Conservation (phyloP, 805 yeast species). For the Candida pseudoglaebosa region DNA sequence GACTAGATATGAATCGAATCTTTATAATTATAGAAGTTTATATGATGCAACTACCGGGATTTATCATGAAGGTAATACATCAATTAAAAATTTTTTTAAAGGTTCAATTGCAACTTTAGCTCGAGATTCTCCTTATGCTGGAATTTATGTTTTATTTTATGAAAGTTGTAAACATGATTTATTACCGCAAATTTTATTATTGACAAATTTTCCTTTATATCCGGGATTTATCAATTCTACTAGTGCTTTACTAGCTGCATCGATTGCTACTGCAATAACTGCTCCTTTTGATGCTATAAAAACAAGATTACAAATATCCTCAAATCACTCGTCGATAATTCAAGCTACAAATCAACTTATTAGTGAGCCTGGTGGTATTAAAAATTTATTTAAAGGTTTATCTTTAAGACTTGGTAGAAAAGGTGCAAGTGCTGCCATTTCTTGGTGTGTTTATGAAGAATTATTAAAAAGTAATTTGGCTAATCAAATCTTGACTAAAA, state of each 20-base stretch:
- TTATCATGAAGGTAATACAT: constrained; percentile 25
- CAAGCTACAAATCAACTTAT: constrained; percentile 38
- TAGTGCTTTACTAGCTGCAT: constrained; percentile 79
- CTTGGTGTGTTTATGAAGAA: constrained; percentile 97
- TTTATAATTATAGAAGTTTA: constrained; percentile 67
- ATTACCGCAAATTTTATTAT: constrained; percentile 43
- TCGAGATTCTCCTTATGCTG: constrained; percentile 96
- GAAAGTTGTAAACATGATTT: constrained; percentile 63
- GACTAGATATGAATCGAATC: constrained; percentile 81
- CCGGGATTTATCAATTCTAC: constrained; percentile 62
- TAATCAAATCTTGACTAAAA: constrained; percentile 6
- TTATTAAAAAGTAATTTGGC: constrained; percentile 42
- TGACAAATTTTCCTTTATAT: too few species aligned
- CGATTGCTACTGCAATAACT: constrained; percentile 76
- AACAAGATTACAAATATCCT: constrained; percentile 79
- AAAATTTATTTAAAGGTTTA: constrained; percentile 76
- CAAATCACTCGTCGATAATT: constrained; percentile 35
- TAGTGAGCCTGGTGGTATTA: constrained; percentile 45
- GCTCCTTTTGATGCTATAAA: constrained; percentile 95
- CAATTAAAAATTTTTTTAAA: constrained; percentile 69
- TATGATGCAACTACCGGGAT: constrained; percentile 57
- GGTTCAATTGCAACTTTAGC: constrained; percentile 86
- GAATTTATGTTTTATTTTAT: constrained; percentile 80
- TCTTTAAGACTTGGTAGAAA: constrained; percentile 78
- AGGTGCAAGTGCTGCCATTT: constrained; percentile 88